phyloP scores from a whole-genome alignment of 2,329 filamentous ascomycete species.

The Metarhizium album region DNA sequence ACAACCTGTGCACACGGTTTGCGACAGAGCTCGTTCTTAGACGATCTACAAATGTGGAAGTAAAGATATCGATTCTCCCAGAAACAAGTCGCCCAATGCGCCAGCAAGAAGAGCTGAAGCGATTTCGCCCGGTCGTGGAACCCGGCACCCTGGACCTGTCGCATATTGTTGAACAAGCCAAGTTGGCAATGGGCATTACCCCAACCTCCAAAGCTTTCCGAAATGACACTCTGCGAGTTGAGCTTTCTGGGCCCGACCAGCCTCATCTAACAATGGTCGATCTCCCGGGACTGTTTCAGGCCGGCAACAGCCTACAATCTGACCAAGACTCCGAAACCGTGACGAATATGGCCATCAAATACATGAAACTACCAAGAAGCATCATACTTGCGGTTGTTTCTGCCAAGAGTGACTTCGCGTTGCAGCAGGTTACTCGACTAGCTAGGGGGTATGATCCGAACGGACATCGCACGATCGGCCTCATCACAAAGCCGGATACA shows the following conservation, averaged over 20 bases:
- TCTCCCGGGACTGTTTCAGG: constrained; percentile 44
- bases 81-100: constrained; percentile 15
- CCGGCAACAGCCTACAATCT: constrained; percentile 33
- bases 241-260: constrained; percentile 34
- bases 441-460: constrained; percentile 18
- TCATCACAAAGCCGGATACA: constrained; percentile 46
- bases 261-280: constrained; percentile 48
- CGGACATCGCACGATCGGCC: constrained; percentile 36
- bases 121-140: constrained; percentile 14
- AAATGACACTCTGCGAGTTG: constrained; percentile 34
- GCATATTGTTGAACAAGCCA: constrained; percentile 28
- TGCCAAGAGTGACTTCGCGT: constrained; percentile 43
- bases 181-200: constrained; percentile 37
- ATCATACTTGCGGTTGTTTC: constrained; percentile 50
- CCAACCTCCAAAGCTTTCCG: constrained; percentile 27
- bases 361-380: constrained; percentile 46
- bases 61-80: constrained; percentile 23
- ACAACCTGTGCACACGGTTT: constrained; percentile 50
- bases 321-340: constrained; percentile 32
- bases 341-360: constrained; percentile 35
- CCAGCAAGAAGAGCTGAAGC: constrained; percentile 14
- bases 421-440: constrained; percentile 43
- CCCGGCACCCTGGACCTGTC: constrained; percentile 18
- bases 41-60: constrained; percentile 21
- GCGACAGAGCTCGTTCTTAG: constrained; percentile 51